phyloP scores from a whole-genome alignment of 352 stramenopile species.

The Globisporangium takayamanum region DNA sequence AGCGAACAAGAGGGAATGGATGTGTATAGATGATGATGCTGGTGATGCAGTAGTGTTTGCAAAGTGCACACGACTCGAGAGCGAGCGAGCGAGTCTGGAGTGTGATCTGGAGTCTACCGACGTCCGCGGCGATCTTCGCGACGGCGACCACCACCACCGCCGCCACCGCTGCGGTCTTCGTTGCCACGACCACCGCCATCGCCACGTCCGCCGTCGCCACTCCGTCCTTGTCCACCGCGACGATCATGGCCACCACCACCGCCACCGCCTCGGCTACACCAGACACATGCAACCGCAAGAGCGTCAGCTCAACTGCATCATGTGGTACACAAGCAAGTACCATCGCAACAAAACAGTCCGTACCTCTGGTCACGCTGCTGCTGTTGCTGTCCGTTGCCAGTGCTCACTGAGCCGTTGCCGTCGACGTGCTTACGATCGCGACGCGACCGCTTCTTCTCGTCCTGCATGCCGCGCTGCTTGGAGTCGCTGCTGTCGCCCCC shows the following conservation, averaged over 20 bases:
- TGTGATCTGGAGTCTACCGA: conserved; percentile 21
- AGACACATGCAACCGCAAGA: neutral
- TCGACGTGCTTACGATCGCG: conserved; percentile 31
- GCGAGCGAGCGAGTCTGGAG: too few species aligned
- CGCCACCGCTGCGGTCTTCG: conserved; percentile 13
- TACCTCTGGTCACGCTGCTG: conserved; percentile 58
- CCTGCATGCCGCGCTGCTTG: conserved; percentile 17
- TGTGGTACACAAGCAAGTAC: neutral
- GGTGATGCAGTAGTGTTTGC: too few species aligned
- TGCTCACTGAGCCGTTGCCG: conserved; percentile 12
- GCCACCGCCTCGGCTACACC: conserved; percentile 2
- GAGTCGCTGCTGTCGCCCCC: conserved; percentile 8
- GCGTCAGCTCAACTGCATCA: neutral
- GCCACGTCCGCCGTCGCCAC: conserved; percentile 8
- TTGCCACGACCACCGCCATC: neutral
- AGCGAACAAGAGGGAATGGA: too few species aligned
- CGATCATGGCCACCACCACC: conserved; percentile 3
- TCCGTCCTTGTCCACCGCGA: conserved; percentile 8
- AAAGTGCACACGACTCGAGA: too few species aligned
- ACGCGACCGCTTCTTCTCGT: conserved; percentile 46
- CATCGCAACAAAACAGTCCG: neutral
- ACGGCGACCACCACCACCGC: conserved; percentile 20
- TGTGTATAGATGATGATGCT: too few species aligned
- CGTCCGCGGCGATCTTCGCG: conserved; percentile 25
- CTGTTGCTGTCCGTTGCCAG: conserved; percentile 15